Conservation (phyloP, 129 eudicot species). For the Flaveria bidentis region DNA sequence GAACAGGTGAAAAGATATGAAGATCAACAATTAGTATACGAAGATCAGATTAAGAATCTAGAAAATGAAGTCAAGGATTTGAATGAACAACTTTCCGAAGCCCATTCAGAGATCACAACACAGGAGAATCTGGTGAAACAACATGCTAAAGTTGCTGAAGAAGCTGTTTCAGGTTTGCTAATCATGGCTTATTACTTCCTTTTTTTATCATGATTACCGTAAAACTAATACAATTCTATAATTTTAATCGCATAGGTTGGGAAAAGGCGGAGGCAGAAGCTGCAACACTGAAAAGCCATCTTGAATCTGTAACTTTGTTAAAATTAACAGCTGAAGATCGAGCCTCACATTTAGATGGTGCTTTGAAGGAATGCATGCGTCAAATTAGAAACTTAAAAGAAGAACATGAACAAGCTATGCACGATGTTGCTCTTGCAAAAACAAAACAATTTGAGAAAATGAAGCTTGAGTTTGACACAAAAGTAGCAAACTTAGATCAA, state of each 20-base stretch:
- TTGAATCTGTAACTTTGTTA: conserved; percentile 83
- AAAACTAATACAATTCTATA: neutral
- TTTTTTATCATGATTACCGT: neutral
- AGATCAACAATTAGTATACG: conserved; percentile 49
- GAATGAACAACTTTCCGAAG: conserved; percentile 76
- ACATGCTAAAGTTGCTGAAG: conserved; percentile 96
- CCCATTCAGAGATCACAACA: conserved; percentile 73
- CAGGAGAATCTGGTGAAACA: conserved; percentile 88
- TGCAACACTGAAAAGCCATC: conserved; percentile 68
- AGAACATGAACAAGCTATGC: conserved; percentile 76
- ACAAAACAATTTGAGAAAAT: conserved; percentile 69
- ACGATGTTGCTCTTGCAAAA: conserved; percentile 58
- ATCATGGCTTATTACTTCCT: neutral
- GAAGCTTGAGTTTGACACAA: conserved; percentile 71
- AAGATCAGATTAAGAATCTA: conserved; percentile 67
- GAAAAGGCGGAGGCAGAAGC: conserved; percentile 99
- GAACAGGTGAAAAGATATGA: conserved; percentile 68
- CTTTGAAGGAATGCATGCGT: conserved; percentile 96
- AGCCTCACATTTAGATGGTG: conserved; percentile 94
- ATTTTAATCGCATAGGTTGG: conserved; percentile 64
- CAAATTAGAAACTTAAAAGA: conserved; percentile 91
- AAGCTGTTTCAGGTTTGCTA: conserved; percentile 87
- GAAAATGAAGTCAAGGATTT: conserved; percentile 75
- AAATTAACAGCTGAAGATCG: conserved; percentile 95
- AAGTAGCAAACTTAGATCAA: conserved; percentile 67